These are phyloP conservation scores for Elasticomyces elasticus DNA, from an alignment of 495 filamentous ascomycete species.

Conservation along the genomic window DNA sequence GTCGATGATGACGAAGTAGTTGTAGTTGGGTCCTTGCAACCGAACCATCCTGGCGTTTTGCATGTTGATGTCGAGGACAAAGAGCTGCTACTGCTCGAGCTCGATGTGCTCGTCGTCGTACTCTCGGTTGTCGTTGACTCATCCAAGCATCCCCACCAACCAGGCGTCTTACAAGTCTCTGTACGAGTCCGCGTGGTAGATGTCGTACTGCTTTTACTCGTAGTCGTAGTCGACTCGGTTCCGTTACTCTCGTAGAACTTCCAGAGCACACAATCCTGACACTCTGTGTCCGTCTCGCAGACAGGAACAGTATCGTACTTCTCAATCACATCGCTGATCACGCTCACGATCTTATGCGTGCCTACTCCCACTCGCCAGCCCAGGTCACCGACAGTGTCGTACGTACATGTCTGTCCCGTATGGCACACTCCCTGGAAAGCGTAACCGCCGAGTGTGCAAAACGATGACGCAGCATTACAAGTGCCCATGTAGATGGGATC, in stretches of 20 bases:
- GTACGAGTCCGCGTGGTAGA: slow-evolving; percentile 54
- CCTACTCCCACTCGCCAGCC: slow-evolving; percentile 80
- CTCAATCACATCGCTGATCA: slow-evolving; percentile 77
- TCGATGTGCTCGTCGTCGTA: slow-evolving; percentile 39
- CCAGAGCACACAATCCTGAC: slow-evolving; percentile 85
- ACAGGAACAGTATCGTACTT: slow-evolving; percentile 67
- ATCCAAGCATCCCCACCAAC: slow-evolving; percentile 68
- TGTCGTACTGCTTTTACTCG: slow-evolving; percentile 34
- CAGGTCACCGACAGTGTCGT: slow-evolving; percentile 82
- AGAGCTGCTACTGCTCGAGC: slow-evolving; percentile 1
- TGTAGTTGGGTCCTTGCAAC: slow-evolving; percentile 33
- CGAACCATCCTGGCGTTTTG: slow-evolving; percentile 35
- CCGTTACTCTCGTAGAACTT: slow-evolving; percentile 89
- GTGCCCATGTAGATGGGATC: slow-evolving; percentile 92
- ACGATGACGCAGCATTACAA: slow-evolving; percentile 79
- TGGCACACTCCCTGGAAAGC: slow-evolving; percentile 88
- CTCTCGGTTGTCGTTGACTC: slow-evolving; percentile 40
- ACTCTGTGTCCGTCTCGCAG: slow-evolving; percentile 65
- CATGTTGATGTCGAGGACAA: slow-evolving; percentile 23
- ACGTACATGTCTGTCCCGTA: slow-evolving; percentile 74
- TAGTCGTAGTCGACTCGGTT: slow-evolving; percentile 63
- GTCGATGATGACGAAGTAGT: slow-evolving; percentile 16
- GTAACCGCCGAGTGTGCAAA: slow-evolving; percentile 87
- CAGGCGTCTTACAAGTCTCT: slow-evolving; percentile 78
- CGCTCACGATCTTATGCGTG: slow-evolving; percentile 73